Base-by-base conservation (phyloP, 2,329 filamentous ascomycete genomes). In the Aspergillus arachidicola region DNA sequence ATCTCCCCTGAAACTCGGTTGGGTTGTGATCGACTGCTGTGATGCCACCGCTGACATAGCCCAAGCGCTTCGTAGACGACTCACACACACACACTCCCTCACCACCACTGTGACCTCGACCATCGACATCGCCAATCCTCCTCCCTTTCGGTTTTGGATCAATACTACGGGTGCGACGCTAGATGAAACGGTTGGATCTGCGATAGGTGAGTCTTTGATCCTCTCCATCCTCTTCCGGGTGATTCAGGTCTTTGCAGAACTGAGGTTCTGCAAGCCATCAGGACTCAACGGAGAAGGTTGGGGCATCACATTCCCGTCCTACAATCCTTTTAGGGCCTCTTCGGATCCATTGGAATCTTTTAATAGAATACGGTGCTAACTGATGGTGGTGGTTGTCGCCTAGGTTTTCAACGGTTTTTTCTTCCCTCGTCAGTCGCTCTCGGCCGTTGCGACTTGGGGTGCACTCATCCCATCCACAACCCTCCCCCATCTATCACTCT, bases 41-140 rank as follows among this genome's bases (percentile, higher is more conserved):
- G 70, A 75, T 74, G 69, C 69, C 75, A 77, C 69, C 75, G 75
- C 77, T 79, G 75, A 78, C 75, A 72, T 73, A 71, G 71, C 72
- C 72, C 70, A 73, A 75, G 70, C 74, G 72, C 76, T 76, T 76
- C 69, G 69, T 75, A 74, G 73, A 73, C 66, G 67, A 70, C 69
- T 70, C 64, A 69, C 69, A 68, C 32, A 55, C 69, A 69, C 51
- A 55, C 69, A 69, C 67, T 66, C 61, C 55, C 60, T 59, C 61
- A 65, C 5, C 59, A 65, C 58, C 64, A 62, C 69, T 66, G 69
- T 68, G 54, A 61, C 66, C 63, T 64, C 66, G 64, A 55, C 66
- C 64, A 65, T 63, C 63, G 62, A 64, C 72, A 66, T 67, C 69
- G 66, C 68, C 66, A 54, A 62, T 64, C 66, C 61, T 64, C 53